Evolutionary conservation across 176 grass and related monocot species (phyloP).

Genomic region (Musa itinerans): DNA sequence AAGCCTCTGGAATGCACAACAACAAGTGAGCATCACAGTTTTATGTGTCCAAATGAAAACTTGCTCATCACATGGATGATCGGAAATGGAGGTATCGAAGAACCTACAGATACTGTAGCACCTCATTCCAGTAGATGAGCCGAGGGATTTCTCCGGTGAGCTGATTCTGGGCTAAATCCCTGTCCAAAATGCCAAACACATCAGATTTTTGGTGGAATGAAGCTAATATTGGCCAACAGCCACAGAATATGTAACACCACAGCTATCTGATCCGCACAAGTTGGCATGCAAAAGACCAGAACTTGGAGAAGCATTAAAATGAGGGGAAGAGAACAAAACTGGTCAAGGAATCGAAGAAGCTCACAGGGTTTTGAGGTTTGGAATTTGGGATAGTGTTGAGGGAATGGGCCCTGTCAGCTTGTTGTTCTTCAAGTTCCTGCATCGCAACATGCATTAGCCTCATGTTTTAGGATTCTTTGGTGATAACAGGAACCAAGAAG

Average conservation of each 20-base stretch:
- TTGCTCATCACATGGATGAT: constrained; percentile 4
- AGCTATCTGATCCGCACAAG: too few species aligned
- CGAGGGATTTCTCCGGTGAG: constrained; percentile 81
- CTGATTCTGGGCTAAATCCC: constrained; percentile 89
- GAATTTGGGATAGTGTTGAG: constrained; percentile 95
- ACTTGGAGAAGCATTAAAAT: neutral
- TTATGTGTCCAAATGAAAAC: neutral
- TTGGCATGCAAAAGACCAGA: too few species aligned
- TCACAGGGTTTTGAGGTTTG: constrained; percentile 93
- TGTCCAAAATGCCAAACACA: constrained; percentile 18
- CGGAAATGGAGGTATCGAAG: neutral
- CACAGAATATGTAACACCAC: too few species aligned
- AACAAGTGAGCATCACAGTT: neutral
- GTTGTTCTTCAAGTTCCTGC: constrained; percentile 95
- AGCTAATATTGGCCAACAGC: neutral
- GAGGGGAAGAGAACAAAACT: too few species aligned
- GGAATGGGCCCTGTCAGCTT: constrained; percentile 90
- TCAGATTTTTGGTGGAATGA: constrained; percentile 11
- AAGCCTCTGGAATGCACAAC: constrained; percentile 51
- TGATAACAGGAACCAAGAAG: neutral
- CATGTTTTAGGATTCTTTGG: neutral
- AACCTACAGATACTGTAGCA: constrained; percentile 85
- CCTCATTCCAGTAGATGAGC: constrained; percentile 99
- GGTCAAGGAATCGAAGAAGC: constrained; percentile 16
- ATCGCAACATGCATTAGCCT: constrained; percentile 14